Base-by-base conservation (phyloP, 208 protist species). In the Porcisia hertigi region DNA sequence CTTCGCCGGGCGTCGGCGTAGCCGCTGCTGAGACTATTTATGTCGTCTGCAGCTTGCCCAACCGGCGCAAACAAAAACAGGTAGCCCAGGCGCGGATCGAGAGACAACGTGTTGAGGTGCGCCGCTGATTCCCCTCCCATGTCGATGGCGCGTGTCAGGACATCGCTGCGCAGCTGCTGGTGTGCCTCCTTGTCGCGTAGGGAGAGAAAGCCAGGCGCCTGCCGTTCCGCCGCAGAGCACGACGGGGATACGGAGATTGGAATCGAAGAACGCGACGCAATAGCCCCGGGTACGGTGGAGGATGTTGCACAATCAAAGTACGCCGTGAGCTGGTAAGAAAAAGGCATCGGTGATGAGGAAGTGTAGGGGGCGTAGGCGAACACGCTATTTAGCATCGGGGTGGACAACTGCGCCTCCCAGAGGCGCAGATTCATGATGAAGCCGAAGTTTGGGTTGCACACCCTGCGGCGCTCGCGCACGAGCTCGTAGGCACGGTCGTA, bases 381-480 rank as follows among this genome's bases (percentile, higher is more conserved):
- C 1, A 76, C 80, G n/a, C 77, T 79, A 72, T 92, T 89, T 14
- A 92, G 67, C 11, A 79, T 45, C 34, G 87, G 89, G 18, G 45
- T 69, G 43, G 82, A n/a, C 52, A 97, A 66, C n/a, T 93, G 86
- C 36, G 80, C 76, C 75, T 95, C 87, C 92, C 91, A 97, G 25
- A 94, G 60, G 9, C 87, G 82, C 66, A 98, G 74, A 75, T 94
- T 97, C 66, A 92, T 90, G 72, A 94, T 90, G 80, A 98, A 98
- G 45, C 97, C 97, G 0, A 90, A 71, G 73, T 98, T 98, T 3
- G 97, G 97, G 63, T 87, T 96, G 76, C 90, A 92, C 54, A 98
- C 86, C 30, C 67, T 82, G 8, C 97, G 86, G 43, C 81, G 79
- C 25, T 74, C 73, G 3, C 92, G 93, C 43, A 97, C 94, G 52